A percentile compares a stretch with the other conserved stretches of the same genome.
phyloP scores from a whole-genome alignment of 306 rosid genomes.

The Fagus sylvatica region DNA sequence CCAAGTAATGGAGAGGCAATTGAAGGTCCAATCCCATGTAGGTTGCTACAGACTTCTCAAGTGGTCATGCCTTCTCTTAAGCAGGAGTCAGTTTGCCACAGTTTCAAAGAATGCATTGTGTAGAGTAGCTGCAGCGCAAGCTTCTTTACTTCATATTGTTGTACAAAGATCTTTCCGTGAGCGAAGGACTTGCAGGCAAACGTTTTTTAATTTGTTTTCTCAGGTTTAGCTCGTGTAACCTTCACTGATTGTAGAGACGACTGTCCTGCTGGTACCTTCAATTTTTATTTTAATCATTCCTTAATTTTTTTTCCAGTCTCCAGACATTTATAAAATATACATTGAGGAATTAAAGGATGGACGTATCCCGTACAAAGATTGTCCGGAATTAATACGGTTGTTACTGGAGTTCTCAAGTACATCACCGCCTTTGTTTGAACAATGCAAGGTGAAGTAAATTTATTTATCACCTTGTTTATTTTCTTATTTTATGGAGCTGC shows the following conservation, averaged over 20 bases:
- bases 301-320: slow-evolving; percentile 47
- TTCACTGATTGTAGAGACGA: background rate
- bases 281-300: slow-evolving; percentile 7
- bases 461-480: slow-evolving; percentile 1
- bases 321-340: slow-evolving; percentile 59
- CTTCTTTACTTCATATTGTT: slow-evolving; percentile 54
- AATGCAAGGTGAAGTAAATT: slow-evolving; percentile 58
- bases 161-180: slow-evolving; percentile 63
- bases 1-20: slow-evolving; percentile 85
- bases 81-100: slow-evolving; percentile 61
- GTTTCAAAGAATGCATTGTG: slow-evolving; percentile 85
- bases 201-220: slow-evolving; percentile 62
- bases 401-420: slow-evolving; percentile 67
- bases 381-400: slow-evolving; percentile 67
- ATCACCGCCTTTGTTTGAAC: slow-evolving; percentile 53
- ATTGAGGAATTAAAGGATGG: slow-evolving; percentile 66
- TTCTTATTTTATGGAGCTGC: background rate
- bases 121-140: slow-evolving; percentile 74
- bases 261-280: slow-evolving; percentile 5
- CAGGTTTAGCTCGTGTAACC: slow-evolving; percentile 53
- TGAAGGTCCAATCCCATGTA: slow-evolving; percentile 59
- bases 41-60: slow-evolving; percentile 78
- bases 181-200: slow-evolving; percentile 62
- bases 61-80: slow-evolving; percentile 82
- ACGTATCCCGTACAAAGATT: slow-evolving; percentile 66